Conservation (phyloP, 129 eudicot species). For the Erigeron canadensis region DNA sequence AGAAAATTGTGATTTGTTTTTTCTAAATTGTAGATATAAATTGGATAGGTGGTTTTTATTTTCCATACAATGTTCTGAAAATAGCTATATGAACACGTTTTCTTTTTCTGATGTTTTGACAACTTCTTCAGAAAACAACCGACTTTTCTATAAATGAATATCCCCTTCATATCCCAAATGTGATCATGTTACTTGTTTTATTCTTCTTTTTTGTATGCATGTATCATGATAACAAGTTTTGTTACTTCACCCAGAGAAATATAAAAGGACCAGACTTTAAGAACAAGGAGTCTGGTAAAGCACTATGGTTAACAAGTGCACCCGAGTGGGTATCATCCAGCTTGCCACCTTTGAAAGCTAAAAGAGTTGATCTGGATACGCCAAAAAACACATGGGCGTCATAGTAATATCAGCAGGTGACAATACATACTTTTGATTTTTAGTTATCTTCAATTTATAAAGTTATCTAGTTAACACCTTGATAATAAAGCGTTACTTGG, state of each 20-base stretch:
- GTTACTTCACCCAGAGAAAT: conserved; percentile 15
- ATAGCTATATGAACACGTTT: no score
- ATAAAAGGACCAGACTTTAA: conserved; percentile 51
- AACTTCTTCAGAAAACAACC: no score
- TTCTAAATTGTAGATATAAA: no score
- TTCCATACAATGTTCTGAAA: no score
- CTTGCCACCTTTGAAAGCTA: conserved; percentile 42
- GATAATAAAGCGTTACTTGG: neutral
- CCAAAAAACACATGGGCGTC: conserved; percentile 13
- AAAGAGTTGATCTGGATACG: conserved; percentile 13
- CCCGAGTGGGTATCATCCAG: conserved; percentile 51
- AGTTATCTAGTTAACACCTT: neutral
- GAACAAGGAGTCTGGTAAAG: conserved; percentile 50
- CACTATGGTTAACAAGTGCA: conserved; percentile 39
- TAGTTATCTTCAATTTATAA: neutral
- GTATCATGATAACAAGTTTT: neutral
- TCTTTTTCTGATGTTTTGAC: no score
- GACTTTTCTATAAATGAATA: no score
- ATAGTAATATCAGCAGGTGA: conserved; percentile 11
- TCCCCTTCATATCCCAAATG: no score
- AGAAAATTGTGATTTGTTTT: no score
- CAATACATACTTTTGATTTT: neutral
- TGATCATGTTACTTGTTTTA: no score
- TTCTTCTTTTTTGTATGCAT: neutral
- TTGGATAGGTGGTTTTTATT: no score